A percentile compares a stretch with the other conserved stretches of the same genome.
Evolutionary conservation across 768 basidiomycete species (phyloP).

Genomic region (Cubamyces lactineus): DNA sequence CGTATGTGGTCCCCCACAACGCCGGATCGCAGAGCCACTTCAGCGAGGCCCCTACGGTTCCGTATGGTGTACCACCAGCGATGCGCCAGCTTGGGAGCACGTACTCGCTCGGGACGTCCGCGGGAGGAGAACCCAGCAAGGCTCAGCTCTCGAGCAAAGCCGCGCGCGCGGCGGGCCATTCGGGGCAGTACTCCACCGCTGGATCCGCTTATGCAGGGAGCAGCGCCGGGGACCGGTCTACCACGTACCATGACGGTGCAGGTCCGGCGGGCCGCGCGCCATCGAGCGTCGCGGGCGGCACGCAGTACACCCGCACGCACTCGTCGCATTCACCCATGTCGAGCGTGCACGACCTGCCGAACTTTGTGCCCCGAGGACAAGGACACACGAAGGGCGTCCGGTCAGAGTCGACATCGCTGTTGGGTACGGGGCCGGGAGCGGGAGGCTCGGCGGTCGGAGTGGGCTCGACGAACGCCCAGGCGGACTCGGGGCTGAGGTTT

Average conservation of each 20-base stretch:
- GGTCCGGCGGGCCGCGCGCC: background rate
- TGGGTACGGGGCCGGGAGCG: background rate
- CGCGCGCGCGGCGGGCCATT: background rate
- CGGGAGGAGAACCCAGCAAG: background rate
- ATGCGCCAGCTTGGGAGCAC: background rate
- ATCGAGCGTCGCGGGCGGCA: background rate
- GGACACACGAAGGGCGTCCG: background rate
- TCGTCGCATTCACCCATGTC: background rate
- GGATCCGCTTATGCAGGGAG: background rate
- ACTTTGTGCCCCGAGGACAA: background rate
- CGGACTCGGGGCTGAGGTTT: conserved; percentile 15
- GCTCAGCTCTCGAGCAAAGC: background rate
- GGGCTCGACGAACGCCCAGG: background rate
- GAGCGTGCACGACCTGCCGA: conserved; percentile 1
- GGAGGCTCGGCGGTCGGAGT: background rate
- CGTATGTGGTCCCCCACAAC: conserved; percentile 4
- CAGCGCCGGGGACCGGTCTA: background rate
- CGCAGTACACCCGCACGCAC: conserved; percentile 2
- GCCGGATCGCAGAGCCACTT: background rate
- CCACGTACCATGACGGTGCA: background rate
- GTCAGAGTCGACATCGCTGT: background rate
- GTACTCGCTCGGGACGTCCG: background rate
- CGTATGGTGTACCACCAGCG: background rate
- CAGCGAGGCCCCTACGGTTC: background rate
- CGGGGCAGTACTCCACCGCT: background rate